phyloP scores from a whole-genome alignment of 2,329 filamentous ascomycete genomes.

The Colletotrichum australisinense region DNA sequence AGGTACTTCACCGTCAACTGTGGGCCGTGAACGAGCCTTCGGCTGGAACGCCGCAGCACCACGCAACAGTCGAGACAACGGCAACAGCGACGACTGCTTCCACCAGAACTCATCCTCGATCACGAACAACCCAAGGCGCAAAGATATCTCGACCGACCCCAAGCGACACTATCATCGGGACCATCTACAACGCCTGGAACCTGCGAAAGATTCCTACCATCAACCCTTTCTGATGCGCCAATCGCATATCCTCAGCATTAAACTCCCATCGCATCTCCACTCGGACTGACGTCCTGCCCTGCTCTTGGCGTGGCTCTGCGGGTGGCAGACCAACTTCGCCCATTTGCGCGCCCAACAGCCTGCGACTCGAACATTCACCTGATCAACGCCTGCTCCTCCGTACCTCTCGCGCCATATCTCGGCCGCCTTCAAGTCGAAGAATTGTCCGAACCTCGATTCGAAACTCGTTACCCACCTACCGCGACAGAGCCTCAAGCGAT shows the following conservation, averaged over 20 bases:
- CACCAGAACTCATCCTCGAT: not conserved
- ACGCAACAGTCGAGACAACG: slow-evolving; percentile 2
- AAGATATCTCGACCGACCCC: not conserved
- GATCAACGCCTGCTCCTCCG: not conserved
- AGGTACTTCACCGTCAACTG: not conserved
- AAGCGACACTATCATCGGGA: not conserved
- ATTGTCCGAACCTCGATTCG: slow-evolving; percentile 4
- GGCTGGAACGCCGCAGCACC: slow-evolving; percentile 1
- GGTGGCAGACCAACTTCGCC: slow-evolving; percentile 17
- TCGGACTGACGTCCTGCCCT: slow-evolving; percentile 21
- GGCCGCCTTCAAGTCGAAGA: not conserved
- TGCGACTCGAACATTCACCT: not conserved
- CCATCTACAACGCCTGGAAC: not conserved
- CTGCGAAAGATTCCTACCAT: not conserved
- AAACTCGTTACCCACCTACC: not conserved
- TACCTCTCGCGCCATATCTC: not conserved
- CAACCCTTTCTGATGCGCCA: slow-evolving; percentile 3
- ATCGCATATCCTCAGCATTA: slow-evolving; percentile 17
- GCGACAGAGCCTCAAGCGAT: slow-evolving; percentile 11
- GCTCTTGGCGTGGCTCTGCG: slow-evolving; percentile 30
- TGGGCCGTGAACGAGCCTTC: not conserved
- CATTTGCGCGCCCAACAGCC: slow-evolving; percentile 7
- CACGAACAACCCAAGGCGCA: not conserved
- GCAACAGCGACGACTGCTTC: not conserved
- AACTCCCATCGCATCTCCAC: slow-evolving; percentile 31